phyloP scores from a whole-genome alignment of 441 rosid species.

The Brassica hybrid region DNA sequence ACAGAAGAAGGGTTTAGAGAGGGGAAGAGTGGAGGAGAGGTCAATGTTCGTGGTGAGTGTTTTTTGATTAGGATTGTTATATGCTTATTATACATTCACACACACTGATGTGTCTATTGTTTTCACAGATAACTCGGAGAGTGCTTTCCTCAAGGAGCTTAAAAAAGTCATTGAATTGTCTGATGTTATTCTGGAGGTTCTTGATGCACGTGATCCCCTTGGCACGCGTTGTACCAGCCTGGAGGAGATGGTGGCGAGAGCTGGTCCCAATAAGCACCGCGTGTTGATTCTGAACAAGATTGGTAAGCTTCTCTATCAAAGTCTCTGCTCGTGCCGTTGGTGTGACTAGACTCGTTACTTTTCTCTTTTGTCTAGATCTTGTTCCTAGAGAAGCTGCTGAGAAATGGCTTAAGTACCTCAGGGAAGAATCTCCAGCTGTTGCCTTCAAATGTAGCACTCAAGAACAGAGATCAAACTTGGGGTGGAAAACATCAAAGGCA shows the following conservation, averaged over 20 bases:
- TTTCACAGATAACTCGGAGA: slow-evolving; percentile 77
- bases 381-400: slow-evolving; percentile 96
- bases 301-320: slow-evolving; percentile 49
- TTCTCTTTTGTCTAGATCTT: slow-evolving; percentile 66
- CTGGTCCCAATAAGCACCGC: slow-evolving; percentile 77
- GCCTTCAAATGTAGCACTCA: slow-evolving; percentile 97
- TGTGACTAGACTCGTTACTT: not conserved
- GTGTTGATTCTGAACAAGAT: slow-evolving; percentile 93
- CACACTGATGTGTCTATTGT: slow-evolving; percentile 21
- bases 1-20: slow-evolving; percentile 36
- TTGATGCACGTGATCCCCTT: slow-evolving; percentile 93
- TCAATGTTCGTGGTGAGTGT: slow-evolving; percentile 60
- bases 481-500: slow-evolving; percentile 81
- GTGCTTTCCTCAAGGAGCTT: slow-evolving; percentile 91
- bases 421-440: slow-evolving; percentile 93
- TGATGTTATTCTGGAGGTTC: slow-evolving; percentile 94
- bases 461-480: slow-evolving; percentile 87
- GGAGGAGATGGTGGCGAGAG: slow-evolving; percentile 89
- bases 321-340: slow-evolving; percentile 14
- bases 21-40: slow-evolving; percentile 36
- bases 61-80: not conserved
- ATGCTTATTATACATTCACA: not conserved
- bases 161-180: slow-evolving; percentile 89
- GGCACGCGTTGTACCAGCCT: slow-evolving; percentile 90
- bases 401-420: slow-evolving; percentile 90